A percentile compares a stretch with the other conserved stretches of the same genome.
These are phyloP conservation scores for Curvularia verruculosa DNA, from an alignment of 2,329 filamentous ascomycete genomes.

Conservation along the genomic window DNA sequence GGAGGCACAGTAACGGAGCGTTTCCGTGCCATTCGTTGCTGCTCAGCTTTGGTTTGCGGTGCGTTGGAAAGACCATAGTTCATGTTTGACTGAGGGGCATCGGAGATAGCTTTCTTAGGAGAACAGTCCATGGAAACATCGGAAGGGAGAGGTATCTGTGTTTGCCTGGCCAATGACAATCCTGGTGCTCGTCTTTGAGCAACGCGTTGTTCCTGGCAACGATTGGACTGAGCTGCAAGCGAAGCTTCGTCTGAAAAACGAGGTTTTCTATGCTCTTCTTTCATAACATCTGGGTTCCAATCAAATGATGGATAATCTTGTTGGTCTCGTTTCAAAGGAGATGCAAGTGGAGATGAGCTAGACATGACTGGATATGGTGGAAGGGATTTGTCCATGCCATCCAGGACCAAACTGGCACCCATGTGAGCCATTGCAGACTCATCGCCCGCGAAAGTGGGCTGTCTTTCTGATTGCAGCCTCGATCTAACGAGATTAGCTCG, in stretches of 20 bases:
- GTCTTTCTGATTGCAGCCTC: constrained; percentile 15
- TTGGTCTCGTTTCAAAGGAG: constrained; percentile 30
- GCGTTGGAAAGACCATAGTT: constrained; percentile 13
- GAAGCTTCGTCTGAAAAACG: not conserved
- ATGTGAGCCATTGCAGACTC: constrained; percentile 29
- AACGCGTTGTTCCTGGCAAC: constrained; percentile 8
- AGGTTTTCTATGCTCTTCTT: not conserved
- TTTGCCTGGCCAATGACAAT: not conserved
- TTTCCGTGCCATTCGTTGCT: constrained; percentile 34
- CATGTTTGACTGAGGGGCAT: not conserved
- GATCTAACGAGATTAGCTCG: constrained; percentile 37
- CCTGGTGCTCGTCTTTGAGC: constrained; percentile 2
- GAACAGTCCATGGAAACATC: not conserved
- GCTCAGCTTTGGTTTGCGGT: constrained; percentile 41
- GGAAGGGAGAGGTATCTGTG: not conserved
- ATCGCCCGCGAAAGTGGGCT: constrained; percentile 11
- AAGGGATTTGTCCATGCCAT: constrained; percentile 38
- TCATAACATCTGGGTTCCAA: not conserved
- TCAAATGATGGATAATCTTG: constrained; percentile 27
- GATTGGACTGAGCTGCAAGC: not conserved
- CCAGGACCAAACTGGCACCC: constrained; percentile 35
- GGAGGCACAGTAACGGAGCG: constrained; percentile 28
- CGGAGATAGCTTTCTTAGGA: not conserved
- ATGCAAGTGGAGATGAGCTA: constrained; percentile 28
- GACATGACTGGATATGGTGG: constrained; percentile 23